Percentiles rank a stretch among this genome's conserved stretches.
phyloP scores from a whole-genome alignment of 2,329 filamentous ascomycete genomes.

The Fusarium chuoi region DNA sequence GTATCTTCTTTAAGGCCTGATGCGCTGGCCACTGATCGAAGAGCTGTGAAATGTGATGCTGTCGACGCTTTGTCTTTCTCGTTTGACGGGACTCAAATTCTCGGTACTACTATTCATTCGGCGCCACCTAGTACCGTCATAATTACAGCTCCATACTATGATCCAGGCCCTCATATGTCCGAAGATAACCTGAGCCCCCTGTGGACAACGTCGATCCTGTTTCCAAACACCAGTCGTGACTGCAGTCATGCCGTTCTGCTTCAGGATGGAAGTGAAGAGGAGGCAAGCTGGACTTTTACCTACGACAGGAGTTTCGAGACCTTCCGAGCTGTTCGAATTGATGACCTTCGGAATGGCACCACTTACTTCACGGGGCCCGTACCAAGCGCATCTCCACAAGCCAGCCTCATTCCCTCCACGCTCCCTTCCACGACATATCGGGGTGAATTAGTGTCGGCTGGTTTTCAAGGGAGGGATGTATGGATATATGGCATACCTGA shows the following conservation, averaged over 20 bases:
- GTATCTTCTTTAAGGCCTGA: constrained; percentile 78
- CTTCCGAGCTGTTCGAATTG: constrained; percentile 79
- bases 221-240: constrained; percentile 81
- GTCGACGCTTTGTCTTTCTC: constrained; percentile 82
- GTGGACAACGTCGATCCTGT: constrained; percentile 88
- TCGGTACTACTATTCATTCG: constrained; percentile 77
- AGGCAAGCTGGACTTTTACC: constrained; percentile 80
- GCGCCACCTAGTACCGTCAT: constrained; percentile 77
- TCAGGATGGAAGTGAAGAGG: constrained; percentile 68
- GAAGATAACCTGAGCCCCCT: constrained; percentile 77
- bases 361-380: constrained; percentile 82
- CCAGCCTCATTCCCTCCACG: constrained; percentile 74
- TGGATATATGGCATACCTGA: constrained; percentile 85
- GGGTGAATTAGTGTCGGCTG: constrained; percentile 78
- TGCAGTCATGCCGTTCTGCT: constrained; percentile 81
- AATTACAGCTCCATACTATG: constrained; percentile 82
- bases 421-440: constrained; percentile 74
- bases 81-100: constrained; percentile 78
- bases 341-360: constrained; percentile 78
- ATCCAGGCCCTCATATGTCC: constrained; percentile 72
- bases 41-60: constrained; percentile 81
- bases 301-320: constrained; percentile 82
- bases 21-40: constrained; percentile 72
- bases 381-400: constrained; percentile 60
- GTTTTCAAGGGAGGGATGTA: constrained; percentile 76